These are phyloP conservation scores for Elsinoe necatrix DNA, from an alignment of 2,329 filamentous ascomycete genomes.

Conservation along the genomic window DNA sequence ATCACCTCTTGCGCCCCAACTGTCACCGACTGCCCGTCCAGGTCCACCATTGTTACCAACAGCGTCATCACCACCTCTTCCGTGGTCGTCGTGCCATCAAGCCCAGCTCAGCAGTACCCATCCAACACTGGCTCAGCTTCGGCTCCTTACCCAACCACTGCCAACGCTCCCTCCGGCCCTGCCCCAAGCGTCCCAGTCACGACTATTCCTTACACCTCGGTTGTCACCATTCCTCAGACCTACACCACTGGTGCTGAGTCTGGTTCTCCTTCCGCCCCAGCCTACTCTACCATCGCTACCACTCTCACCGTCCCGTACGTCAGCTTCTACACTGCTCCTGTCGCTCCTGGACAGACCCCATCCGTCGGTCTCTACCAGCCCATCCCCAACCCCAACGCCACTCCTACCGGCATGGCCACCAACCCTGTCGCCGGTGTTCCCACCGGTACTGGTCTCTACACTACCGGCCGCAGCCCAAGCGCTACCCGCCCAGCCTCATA, in stretches of 20 bases:
- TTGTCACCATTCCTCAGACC: constrained; percentile 30
- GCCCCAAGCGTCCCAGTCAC: constrained; percentile 24
- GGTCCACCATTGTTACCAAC: constrained; percentile 19
- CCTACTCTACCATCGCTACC: constrained; percentile 29
- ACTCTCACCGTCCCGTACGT: constrained; percentile 41
- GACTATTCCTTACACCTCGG: constrained; percentile 35
- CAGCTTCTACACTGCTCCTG: constrained; percentile 34
- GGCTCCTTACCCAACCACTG: constrained; percentile 11
- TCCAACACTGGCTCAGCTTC: neutral
- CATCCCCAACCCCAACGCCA: constrained; percentile 27
- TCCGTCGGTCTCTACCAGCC: constrained; percentile 30
- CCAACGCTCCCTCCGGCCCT: constrained; percentile 4
- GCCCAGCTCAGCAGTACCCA: constrained; percentile 12
- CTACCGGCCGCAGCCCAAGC: constrained; percentile 19
- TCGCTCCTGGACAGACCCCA: constrained; percentile 23
- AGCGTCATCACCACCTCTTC: constrained; percentile 20
- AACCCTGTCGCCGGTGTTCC: constrained; percentile 19
- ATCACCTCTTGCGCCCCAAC: constrained; percentile 23
- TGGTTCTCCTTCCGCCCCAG: constrained; percentile 26
- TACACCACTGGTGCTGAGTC: constrained; percentile 29
- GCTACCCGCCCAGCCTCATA: constrained; percentile 20
- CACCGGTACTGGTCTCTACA: constrained; percentile 18
- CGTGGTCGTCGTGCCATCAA: constrained; percentile 18
- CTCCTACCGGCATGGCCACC: constrained; percentile 15
- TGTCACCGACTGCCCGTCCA: constrained; percentile 23